phyloP scores from a whole-genome alignment of 805 yeast genomes.

The Wickerhamomyces tratensis region DNA sequence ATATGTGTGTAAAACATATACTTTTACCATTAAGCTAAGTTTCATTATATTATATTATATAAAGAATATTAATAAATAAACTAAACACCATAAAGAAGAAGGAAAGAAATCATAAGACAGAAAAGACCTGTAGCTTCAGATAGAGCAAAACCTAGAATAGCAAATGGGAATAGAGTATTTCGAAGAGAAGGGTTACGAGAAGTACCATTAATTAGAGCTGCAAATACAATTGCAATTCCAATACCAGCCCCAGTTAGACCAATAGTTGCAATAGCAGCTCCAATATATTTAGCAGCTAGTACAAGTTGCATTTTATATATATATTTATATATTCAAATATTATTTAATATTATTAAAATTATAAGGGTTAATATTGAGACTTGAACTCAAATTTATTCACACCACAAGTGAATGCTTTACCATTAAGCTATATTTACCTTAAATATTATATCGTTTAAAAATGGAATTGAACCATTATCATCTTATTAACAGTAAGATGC shows the following conservation, averaged over 20 bases:
- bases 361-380: background rate
- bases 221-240: constrained; percentile 5
- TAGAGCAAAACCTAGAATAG: constrained; percentile 5
- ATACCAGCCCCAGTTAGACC: constrained; percentile 4
- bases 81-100: constrained; percentile 5
- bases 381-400: background rate
- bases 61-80: background rate
- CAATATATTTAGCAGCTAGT: constrained; percentile 5
- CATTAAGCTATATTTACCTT: background rate
- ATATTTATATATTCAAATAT: too few relatives aligned
- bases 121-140: constrained; percentile 5
- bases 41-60: too few relatives aligned
- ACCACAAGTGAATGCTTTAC: background rate
- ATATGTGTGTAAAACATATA: background rate
- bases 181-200: constrained; percentile 5
- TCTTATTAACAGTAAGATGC: too few relatives aligned
- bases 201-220: constrained; percentile 5
- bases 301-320: constrained; percentile 5
- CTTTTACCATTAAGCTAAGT: constrained; percentile 5
- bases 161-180: constrained; percentile 3
- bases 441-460: too few relatives aligned
- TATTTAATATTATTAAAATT: background rate
- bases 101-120: constrained; percentile 6
- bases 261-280: constrained; percentile 4
- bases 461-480: too few relatives aligned